Evolutionary conservation across 495 filamentous ascomycete genomes (phyloP).

Genomic region (Cercophora scortea): DNA sequence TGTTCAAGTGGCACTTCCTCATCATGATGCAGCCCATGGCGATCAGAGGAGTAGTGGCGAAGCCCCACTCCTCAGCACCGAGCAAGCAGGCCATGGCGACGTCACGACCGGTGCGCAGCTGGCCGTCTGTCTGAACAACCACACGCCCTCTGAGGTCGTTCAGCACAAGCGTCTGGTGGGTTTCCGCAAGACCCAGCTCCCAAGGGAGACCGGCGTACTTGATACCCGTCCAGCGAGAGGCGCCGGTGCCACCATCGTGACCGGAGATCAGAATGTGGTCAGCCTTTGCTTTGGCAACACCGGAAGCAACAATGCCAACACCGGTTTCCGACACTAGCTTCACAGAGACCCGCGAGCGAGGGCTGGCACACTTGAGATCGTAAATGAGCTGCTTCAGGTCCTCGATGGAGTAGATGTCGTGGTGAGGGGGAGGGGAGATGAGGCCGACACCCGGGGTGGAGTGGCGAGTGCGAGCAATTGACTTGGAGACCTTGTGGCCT

Average conservation of each 20-base stretch:
- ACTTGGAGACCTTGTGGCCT: slow-evolving; percentile 94
- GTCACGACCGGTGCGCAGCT: slow-evolving; percentile 89
- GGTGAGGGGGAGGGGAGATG: slow-evolving; percentile 97
- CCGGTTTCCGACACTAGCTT: slow-evolving; percentile 98
- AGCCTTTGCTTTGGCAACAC: slow-evolving; percentile 97
- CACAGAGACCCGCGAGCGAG: slow-evolving; percentile 89
- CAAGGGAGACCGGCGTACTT: slow-evolving; percentile 98
- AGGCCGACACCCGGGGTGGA: slow-evolving; percentile 98
- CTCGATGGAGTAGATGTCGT: slow-evolving; percentile 99
- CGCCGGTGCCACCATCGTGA: slow-evolving; percentile 96
- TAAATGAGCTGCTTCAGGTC: slow-evolving; percentile 99
- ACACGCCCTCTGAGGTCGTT: slow-evolving; percentile 97
- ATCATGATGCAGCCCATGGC: slow-evolving; percentile 98
- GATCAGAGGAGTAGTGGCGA: slow-evolving; percentile 94
- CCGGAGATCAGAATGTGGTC: slow-evolving; percentile 98
- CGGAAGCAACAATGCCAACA: slow-evolving; percentile 96
- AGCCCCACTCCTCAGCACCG: slow-evolving; percentile 96
- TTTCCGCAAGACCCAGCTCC: slow-evolving; percentile 97
- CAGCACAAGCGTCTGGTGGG: slow-evolving; percentile 95
- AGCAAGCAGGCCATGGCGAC: slow-evolving; percentile 94
- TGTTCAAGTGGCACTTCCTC: slow-evolving; percentile 67
- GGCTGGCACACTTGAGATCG: slow-evolving; percentile 96
- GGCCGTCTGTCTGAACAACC: slow-evolving; percentile 95
- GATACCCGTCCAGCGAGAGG: slow-evolving; percentile 98
- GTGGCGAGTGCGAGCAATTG: slow-evolving; percentile 92